Evolutionary conservation across 2,329 filamentous ascomycete species (phyloP), one percentile per base, ranked within the genome.

Genomic region (Plenodomus biglobosus): DNA sequence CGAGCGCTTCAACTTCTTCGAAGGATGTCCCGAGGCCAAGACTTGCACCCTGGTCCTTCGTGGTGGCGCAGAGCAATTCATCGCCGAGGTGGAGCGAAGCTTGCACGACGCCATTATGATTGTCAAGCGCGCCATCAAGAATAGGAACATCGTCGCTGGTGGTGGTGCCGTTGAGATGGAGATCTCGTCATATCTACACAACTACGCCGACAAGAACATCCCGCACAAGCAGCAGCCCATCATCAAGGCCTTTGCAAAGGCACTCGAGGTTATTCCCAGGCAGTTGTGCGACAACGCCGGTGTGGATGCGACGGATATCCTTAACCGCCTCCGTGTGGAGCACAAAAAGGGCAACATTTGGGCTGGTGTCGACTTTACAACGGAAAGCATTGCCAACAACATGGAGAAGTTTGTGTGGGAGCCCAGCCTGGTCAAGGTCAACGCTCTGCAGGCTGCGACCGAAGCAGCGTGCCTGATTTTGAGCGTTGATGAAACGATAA

Each of bases 51-150:
- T 99, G 17, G 85, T 99, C 35, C 86, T 99, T 55, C 89, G 94
- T 69, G 94, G 94, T 67, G 94, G 94, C 58, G 94, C 94, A 30
- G 94, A 99, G 79, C 94, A 99, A 74, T 99, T 99, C 77, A 99
- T 99, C 65, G 94, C 94, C 49, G 94, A 99, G 75, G 94, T 96
- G 1, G 94, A 99, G 80, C 89, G 94, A 57, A 96, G 90, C 70
- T 83, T 99, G 59, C 94, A 99, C 80, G 94, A 99, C 68, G 94
- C 94, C 63, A 97, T 99, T 76, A 99, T 99, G 94, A 96, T 99
- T 67, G 94, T 99, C 70, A 97, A 97, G 84, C 91, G 95, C 53
- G 90, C 94, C 21, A 90, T 97, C 75, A 90, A 90, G 78, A 95
- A 97, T 80, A 87, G 87, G 69, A 88, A 84, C 70, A 96, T 99